A percentile compares a stretch with the other conserved stretches of the same genome.
Evolutionary conservation across 306 rosid species (phyloP).

Genomic region (Quercus cerris): DNA sequence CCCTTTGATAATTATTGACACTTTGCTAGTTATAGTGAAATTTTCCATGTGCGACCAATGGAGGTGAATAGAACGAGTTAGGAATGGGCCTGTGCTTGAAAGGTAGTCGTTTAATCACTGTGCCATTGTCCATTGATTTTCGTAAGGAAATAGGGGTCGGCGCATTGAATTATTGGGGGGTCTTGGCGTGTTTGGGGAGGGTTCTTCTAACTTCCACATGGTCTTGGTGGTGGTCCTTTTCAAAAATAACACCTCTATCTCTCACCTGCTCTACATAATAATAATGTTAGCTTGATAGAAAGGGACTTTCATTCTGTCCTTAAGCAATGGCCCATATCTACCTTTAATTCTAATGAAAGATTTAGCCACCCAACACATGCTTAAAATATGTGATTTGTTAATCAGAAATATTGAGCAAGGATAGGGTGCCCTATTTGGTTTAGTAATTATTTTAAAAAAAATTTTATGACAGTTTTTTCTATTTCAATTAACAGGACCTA

Average conservation of each 20-base stretch:
- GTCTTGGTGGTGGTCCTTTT: conserved; percentile 45
- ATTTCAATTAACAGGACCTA: too few species aligned
- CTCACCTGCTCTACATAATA: conserved; percentile 16
- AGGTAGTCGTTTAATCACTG: background rate
- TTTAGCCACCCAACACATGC: conserved; percentile 3
- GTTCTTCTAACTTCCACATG: conserved; percentile 10
- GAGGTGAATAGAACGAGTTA: background rate
- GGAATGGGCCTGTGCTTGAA: background rate
- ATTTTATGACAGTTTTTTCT: too few species aligned
- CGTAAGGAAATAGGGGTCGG: background rate
- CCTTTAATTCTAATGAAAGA: background rate
- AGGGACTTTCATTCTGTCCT: background rate
- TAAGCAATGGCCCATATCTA: background rate
- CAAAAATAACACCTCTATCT: conserved; percentile 9
- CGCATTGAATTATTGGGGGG: background rate
- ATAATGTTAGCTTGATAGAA: conserved; percentile 20
- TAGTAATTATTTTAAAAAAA: too few species aligned
- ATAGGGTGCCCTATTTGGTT: background rate
- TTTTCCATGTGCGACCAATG: background rate
- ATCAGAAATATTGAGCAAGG: background rate
- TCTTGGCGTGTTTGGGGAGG: conserved; percentile 1
- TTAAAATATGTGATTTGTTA: too few species aligned
- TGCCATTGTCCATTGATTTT: background rate
- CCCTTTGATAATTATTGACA: background rate
- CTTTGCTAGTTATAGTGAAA: background rate